These are phyloP conservation scores for Herpetomonas samuelpessoai DNA, from an alignment of 208 protist genomes.

Conservation along the genomic window DNA sequence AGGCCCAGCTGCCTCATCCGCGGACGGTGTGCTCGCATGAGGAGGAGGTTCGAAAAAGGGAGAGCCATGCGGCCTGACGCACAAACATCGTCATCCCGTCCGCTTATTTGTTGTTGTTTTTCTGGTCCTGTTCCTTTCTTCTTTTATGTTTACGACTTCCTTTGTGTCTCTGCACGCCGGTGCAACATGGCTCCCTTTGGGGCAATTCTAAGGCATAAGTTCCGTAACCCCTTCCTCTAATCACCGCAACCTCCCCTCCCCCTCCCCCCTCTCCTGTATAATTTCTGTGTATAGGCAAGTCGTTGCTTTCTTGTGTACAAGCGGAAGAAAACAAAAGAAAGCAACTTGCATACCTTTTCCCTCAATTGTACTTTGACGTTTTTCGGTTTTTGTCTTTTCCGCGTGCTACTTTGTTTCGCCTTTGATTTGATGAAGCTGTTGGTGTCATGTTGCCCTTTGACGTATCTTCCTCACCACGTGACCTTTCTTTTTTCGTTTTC, in stretches of 20 bases:
- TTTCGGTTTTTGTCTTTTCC: conserved; percentile 1
- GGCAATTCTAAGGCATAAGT: too few species aligned
- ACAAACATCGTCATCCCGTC: too few species aligned
- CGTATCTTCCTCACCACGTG: too few species aligned
- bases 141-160: conserved; percentile 1
- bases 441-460: too few species aligned
- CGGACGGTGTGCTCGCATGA: background rate
- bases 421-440: background rate
- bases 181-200: too few species aligned
- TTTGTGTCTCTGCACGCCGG: conserved; percentile 5
- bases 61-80: too few species aligned
- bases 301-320: too few species aligned
- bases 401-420: background rate
- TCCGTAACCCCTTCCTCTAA: too few species aligned
- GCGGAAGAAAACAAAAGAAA: background rate
- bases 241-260: background rate
- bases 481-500: conserved; percentile 1
- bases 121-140: conserved; percentile 3
- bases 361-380: conserved; percentile 1
- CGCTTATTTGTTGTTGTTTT: background rate
- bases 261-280: background rate
- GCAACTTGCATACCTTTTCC: conserved; percentile 4
- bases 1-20: background rate
- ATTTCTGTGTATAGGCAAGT: too few species aligned
- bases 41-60: background rate